A percentile compares a stretch with the other conserved stretches of the same genome.
Conservation (phyloP, 176 grass and related monocot genomes). For the Oryza officinalis region DNA sequence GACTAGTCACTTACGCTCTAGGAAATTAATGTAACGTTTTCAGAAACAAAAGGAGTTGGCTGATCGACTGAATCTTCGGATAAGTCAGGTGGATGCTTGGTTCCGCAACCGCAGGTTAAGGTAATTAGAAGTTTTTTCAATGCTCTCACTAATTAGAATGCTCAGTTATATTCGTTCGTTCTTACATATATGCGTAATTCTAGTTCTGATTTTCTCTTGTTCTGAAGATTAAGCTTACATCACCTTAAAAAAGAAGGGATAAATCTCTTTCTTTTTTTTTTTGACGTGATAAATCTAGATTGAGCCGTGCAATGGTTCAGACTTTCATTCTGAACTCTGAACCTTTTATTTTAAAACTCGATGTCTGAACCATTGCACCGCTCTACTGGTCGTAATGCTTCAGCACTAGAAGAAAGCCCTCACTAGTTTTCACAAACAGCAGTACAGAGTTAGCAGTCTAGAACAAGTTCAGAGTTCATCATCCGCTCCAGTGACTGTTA, state of each 20-base stretch:
- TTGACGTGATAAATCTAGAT: too few relatives aligned
- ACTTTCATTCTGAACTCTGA: neutral
- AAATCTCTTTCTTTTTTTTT: neutral
- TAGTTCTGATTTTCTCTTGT: neutral
- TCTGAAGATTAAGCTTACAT: neutral
- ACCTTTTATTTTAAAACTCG: neutral
- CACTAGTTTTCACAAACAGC: neutral
- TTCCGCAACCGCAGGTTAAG: slow-evolving; percentile 60
- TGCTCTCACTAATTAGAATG: neutral
- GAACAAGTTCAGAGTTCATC: neutral
- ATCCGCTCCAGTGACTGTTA: neutral
- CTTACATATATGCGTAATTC: neutral
- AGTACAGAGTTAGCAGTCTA: neutral
- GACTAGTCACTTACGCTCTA: neutral
- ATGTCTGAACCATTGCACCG: neutral
- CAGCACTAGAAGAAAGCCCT: neutral
- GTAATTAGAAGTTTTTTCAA: slow-evolving; percentile 27
- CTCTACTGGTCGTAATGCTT: neutral
- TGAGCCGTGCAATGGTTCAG: neutral
- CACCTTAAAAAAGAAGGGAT: neutral
- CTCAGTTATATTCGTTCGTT: neutral
- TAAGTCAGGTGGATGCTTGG: slow-evolving; percentile 57
- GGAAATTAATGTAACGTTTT: slow-evolving; percentile 37
- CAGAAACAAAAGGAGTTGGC: slow-evolving; percentile 64
- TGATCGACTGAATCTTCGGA: slow-evolving; percentile 47